Base-by-base conservation (phyloP, 2,329 filamentous ascomycete genomes). In the Aspergillus ustus region DNA sequence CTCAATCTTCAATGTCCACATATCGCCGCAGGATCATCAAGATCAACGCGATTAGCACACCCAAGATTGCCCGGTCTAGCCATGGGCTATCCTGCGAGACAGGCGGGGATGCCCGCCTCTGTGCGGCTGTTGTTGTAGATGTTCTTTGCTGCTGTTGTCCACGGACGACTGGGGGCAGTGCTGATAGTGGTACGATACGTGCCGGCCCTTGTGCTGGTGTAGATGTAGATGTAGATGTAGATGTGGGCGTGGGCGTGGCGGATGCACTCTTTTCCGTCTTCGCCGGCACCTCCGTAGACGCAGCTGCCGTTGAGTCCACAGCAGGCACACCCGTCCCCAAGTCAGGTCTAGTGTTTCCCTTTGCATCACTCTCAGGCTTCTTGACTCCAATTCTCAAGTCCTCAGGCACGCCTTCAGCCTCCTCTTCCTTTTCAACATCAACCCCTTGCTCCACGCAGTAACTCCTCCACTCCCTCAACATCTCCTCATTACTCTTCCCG, bases 401-500 rank as follows among this genome's bases (percentile, higher is more conserved):
- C 48, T 52, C 40, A 17, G 59, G 45, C 37, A 63, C 58, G 9
- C 48, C 54, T 82, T 75, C 93, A 89, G 59, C 68, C 20, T 66
- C 58, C 77, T 77, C 67, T 75, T 78, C 63, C 68, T 76, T 66
- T 76, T 77, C 66, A 59, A 70, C 62, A 31, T 62, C 65, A 7
- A 73, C 67, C 65, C 75, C 66, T 66, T 67, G 61, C 66, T 75
- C 66, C 69, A 71, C n/a, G 61, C 81, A 83, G 17, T 82, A 80
- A 62, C 86, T 86, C 72, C 88, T 89, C 70, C 87, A 87, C 78
- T 92, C 91, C 59, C 78, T 79, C 67, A 97, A 84, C 44, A 97
- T 89, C 63, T 91, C 90, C 55, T 80, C 83, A 72, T 96, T 84
- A 19, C 40, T 59, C 22, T 40, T 82, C 80, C 63, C 87, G 85